Percentiles rank a stretch among this genome's conserved stretches.
Conservation (phyloP, 305 asterid genomes). For the Euphrasia arctica region DNA sequence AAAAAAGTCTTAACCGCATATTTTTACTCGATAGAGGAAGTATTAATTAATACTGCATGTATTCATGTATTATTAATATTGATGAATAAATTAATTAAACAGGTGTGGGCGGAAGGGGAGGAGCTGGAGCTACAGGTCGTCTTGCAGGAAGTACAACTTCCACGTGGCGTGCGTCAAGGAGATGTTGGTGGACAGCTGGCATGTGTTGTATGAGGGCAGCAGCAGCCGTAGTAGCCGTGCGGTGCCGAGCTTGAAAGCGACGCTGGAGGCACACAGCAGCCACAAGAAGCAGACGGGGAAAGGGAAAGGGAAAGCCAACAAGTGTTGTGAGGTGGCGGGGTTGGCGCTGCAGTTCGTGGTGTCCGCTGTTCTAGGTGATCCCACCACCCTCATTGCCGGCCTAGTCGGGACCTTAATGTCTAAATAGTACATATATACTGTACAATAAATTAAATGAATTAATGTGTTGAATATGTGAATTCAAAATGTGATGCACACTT, state of each 20-base stretch:
- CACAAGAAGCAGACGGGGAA: conserved; percentile 30
- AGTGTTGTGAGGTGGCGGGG: conserved; percentile 80
- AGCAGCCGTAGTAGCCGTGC: conserved; percentile 20
- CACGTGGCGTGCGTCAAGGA: conserved; percentile 97
- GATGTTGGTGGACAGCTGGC: conserved; percentile 91
- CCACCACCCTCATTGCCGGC: conserved; percentile 86
- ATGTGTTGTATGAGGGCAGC: conserved; percentile 40
- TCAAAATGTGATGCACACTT: no score
- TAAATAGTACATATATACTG: conserved; percentile 28
- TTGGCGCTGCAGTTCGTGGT: conserved; percentile 86
- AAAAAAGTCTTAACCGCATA: no score
- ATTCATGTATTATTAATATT: no score
- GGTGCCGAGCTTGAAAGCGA: conserved; percentile 64
- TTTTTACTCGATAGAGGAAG: no score
- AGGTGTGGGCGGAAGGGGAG: conserved; percentile 87
- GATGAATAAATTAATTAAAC: no score
- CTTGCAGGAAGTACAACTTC: conserved; percentile 80
- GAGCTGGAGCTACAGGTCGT: conserved; percentile 88
- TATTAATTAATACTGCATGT: no score
- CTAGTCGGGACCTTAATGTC: conserved; percentile 75
- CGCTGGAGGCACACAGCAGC: conserved; percentile 47
- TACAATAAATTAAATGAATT: no score
- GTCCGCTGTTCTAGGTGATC: conserved; percentile 94
- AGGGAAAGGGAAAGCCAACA: conserved; percentile 55
- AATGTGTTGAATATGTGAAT: no score